Conservation (phyloP, 1,284 basidiomycete genomes). For the Hypsizygus ulmarius region DNA sequence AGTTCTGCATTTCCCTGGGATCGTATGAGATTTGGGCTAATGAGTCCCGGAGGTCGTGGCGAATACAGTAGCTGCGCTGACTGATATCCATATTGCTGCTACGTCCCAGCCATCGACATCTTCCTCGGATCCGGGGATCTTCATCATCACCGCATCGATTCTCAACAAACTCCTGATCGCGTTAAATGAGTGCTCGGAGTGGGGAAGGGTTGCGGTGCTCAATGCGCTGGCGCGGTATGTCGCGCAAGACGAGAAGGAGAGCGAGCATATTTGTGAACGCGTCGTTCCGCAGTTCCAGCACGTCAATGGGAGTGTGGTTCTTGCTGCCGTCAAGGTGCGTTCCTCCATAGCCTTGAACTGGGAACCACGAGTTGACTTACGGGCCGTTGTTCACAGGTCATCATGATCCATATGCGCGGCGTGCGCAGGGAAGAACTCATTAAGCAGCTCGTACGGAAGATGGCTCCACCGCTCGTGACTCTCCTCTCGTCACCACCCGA, state of each 20-base stretch:
- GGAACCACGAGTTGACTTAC: not conserved
- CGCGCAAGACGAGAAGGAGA: slow-evolving; percentile 87
- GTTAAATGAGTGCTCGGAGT: slow-evolving; percentile 97
- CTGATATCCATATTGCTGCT: slow-evolving; percentile 85
- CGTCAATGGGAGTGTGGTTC: slow-evolving; percentile 91
- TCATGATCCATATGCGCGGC: slow-evolving; percentile 93
- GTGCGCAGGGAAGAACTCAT: slow-evolving; percentile 85
- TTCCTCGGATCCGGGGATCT: slow-evolving; percentile 65
- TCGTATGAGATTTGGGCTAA: not conserved
- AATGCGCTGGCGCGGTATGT: slow-evolving; percentile 85
- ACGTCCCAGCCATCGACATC: slow-evolving; percentile 51
- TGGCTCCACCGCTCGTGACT: slow-evolving; percentile 93
- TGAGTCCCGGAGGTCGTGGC: slow-evolving; percentile 75
- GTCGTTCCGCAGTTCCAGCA: slow-evolving; percentile 99
- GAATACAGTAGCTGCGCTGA: slow-evolving; percentile 90
- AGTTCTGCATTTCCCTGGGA: slow-evolving; percentile 21
- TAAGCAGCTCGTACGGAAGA: slow-evolving; percentile 89
- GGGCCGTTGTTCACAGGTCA: slow-evolving; percentile 54
- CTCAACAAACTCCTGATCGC: slow-evolving; percentile 92
- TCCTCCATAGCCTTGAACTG: slow-evolving; percentile 4
- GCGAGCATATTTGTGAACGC: slow-evolving; percentile 97
- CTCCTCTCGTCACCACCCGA: slow-evolving; percentile 76
- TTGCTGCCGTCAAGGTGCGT: slow-evolving; percentile 89
- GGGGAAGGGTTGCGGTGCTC: slow-evolving; percentile 94
- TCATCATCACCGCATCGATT: slow-evolving; percentile 79